phyloP scores from a whole-genome alignment of 108 stramenopile genomes.

The Phaeodactylum tricornutum region DNA sequence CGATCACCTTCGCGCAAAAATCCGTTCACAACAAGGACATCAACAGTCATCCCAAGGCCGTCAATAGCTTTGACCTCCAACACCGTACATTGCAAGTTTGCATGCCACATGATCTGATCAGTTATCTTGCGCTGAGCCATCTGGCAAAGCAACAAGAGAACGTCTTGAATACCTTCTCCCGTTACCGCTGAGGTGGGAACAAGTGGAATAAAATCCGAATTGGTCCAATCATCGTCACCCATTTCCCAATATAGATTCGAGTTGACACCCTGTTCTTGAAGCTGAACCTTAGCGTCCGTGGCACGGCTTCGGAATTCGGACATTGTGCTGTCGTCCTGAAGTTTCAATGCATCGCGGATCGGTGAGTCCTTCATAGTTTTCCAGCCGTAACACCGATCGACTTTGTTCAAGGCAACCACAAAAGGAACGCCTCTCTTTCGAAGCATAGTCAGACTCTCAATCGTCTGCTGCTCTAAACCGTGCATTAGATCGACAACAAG shows the following conservation, averaged over 20 bases:
- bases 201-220: constrained; percentile 87
- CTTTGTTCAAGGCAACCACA: constrained; percentile 98
- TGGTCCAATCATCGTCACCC: constrained; percentile 88
- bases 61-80: constrained; percentile 99
- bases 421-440: constrained; percentile 88
- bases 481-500: constrained; percentile 99
- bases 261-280: constrained; percentile 95
- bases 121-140: constrained; percentile 90
- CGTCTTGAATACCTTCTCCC: constrained; percentile 98
- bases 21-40: constrained; percentile 95
- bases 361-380: constrained; percentile 86
- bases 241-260: constrained; percentile 99
- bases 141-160: constrained; percentile 85
- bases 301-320: constrained; percentile 89
- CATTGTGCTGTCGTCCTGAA: constrained; percentile 82
- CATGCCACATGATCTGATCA: constrained; percentile 90
- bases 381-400: constrained; percentile 98
- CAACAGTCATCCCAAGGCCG: constrained; percentile 98
- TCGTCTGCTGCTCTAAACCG: constrained; percentile 99
- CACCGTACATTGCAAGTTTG: constrained; percentile 90
- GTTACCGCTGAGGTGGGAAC: constrained; percentile 97
- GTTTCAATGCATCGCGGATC: constrained; percentile 87
- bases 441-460: constrained; percentile 96
- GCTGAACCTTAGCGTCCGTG: constrained; percentile 70
- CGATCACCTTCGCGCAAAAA: constrained; percentile 86